These are phyloP conservation scores for Leccinum subgranulosum DNA, from an alignment of 768 basidiomycete species.

Conservation along the genomic window DNA sequence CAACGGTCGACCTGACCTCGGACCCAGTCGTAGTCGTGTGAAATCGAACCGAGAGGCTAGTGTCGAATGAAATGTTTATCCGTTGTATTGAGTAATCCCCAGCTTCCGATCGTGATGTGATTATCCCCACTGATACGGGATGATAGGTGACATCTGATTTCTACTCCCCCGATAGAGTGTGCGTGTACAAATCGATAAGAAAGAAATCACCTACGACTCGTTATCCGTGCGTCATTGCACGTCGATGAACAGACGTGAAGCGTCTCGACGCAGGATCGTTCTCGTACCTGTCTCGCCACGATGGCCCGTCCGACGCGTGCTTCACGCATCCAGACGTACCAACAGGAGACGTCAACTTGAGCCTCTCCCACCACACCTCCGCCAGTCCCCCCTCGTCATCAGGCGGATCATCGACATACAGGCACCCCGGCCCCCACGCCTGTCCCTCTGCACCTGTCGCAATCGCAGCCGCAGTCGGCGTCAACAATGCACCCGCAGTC, in stretches of 20 bases:
- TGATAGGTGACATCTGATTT: too few species aligned
- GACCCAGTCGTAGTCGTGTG: background rate
- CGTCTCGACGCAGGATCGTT: conserved; percentile 22
- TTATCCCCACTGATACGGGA: background rate
- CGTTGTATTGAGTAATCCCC: background rate
- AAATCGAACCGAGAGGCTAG: background rate
- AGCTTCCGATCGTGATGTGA: background rate
- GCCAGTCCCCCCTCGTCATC: conserved; percentile 5
- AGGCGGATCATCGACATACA: conserved; percentile 12
- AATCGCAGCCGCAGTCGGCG: conserved; percentile 1
- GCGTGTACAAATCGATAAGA: conserved; percentile 15
- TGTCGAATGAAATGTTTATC: background rate
- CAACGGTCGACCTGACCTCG: background rate
- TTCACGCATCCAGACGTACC: background rate
- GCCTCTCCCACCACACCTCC: conserved; percentile 9
- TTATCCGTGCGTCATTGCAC: conserved; percentile 6
- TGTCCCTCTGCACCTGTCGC: background rate
- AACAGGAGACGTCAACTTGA: background rate
- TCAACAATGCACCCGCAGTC: conserved; percentile 6
- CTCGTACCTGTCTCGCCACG: conserved; percentile 22
- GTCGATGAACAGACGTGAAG: conserved; percentile 2
- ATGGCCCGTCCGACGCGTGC: background rate
- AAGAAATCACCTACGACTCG: background rate
- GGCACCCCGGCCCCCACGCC: conserved; percentile 13
- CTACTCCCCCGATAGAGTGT: too few species aligned